phyloP scores from a whole-genome alignment of 176 grass and related monocot genomes.

The Aegilops bicornis region DNA sequence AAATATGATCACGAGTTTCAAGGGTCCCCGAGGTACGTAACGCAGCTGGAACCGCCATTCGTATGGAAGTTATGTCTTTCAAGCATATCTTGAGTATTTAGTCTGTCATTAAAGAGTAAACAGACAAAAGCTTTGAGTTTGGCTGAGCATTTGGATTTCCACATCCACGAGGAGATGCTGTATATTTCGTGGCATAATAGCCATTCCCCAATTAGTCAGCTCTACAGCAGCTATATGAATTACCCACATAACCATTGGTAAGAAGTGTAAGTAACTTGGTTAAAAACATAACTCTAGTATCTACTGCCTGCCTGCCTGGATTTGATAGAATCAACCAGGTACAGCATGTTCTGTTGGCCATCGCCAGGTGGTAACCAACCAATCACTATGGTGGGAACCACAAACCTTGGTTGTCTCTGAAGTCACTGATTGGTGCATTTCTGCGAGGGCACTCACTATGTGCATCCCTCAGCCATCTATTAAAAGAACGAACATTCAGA shows the following conservation, averaged over 20 bases:
- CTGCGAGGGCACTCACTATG: conserved; percentile 47
- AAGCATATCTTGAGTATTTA: neutral
- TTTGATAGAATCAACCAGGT: conserved; percentile 12
- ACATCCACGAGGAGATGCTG: neutral
- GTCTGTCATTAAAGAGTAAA: neutral
- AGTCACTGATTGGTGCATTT: conserved; percentile 46
- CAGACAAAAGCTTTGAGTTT: neutral
- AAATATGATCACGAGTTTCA: neutral
- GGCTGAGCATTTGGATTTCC: neutral
- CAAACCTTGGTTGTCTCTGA: conserved; percentile 2
- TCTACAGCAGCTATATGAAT: neutral
- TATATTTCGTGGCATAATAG: neutral
- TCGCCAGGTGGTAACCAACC: neutral
- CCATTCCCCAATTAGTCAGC: neutral
- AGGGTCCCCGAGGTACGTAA: neutral
- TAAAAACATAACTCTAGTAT: neutral
- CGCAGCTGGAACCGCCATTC: neutral
- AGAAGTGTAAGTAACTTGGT: neutral
- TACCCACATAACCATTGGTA: neutral
- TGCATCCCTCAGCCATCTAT: conserved; percentile 37
- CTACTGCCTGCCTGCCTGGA: neutral
- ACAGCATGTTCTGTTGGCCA: neutral
- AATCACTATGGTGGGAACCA: neutral
- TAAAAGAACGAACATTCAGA: conserved; percentile 24
- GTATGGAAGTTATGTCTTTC: neutral